Evolutionary conservation across 352 stramenopile species (phyloP).

Genomic region (Globisporangium okanoganense): DNA sequence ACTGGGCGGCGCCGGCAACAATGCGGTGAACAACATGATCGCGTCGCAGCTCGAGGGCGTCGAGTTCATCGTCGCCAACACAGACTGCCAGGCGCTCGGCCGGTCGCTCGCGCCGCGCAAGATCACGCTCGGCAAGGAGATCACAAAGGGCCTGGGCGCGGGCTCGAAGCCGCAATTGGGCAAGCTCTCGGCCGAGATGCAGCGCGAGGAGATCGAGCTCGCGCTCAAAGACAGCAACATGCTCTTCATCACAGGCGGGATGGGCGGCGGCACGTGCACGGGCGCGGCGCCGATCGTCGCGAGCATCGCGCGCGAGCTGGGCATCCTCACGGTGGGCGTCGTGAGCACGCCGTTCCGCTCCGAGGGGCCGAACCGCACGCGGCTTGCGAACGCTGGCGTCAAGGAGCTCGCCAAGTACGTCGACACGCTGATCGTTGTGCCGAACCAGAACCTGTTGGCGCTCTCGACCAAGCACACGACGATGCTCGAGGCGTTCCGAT

Average conservation of each 20-base stretch:
- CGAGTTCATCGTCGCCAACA: conserved; percentile 96
- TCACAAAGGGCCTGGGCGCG: conserved; percentile 79
- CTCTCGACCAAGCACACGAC: conserved; percentile 92
- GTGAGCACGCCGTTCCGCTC: conserved; percentile 96
- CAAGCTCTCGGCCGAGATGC: conserved; percentile 83
- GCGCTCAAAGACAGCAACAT: conserved; percentile 93
- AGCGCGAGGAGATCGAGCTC: conserved; percentile 84
- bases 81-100: conserved; percentile 90
- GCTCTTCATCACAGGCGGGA: conserved; percentile 95
- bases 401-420: conserved; percentile 91
- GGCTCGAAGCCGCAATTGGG: conserved; percentile 81
- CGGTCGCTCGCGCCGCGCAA: conserved; percentile 74
- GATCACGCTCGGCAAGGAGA: conserved; percentile 81
- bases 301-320: conserved; percentile 88
- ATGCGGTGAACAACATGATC: conserved; percentile 91
- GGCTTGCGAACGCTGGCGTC: conserved; percentile 90
- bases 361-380: conserved; percentile 92
- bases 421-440: conserved; percentile 96
- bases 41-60: conserved; percentile 87
- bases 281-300: conserved; percentile 93
- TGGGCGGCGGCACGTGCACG: conserved; percentile 91
- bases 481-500: conserved; percentile 92
- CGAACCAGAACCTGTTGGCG: conserved; percentile 94
- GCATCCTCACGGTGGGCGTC: conserved; percentile 94
- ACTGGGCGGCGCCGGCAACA: conserved; percentile 77